Evolutionary conservation across 495 filamentous ascomycete species (phyloP).

Genomic region (Trypethelium eluteriae): DNA sequence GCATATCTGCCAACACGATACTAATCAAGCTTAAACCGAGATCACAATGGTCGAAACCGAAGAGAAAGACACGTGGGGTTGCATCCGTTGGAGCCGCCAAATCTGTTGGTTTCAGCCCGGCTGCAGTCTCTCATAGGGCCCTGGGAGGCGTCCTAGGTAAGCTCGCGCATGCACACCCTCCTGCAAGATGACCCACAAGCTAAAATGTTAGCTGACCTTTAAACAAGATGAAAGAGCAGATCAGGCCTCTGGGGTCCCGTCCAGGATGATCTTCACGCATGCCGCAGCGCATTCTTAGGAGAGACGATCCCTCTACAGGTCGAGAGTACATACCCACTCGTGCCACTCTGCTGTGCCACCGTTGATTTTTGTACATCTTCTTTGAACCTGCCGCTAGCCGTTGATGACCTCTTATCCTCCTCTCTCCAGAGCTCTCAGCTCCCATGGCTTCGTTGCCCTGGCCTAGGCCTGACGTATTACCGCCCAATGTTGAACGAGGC

Average conservation of each 20-base stretch:
- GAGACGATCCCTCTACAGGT: neutral
- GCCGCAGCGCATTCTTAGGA: neutral
- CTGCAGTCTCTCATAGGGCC: neutral
- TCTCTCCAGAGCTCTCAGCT: neutral
- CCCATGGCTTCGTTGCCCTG: neutral
- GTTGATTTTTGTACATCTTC: neutral
- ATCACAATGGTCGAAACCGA: neutral
- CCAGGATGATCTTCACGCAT: neutral
- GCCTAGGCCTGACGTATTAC: slow-evolving; percentile 13
- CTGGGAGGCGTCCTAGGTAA: neutral
- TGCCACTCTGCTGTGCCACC: neutral
- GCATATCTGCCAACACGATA: neutral
- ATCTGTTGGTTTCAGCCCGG: neutral
- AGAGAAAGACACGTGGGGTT: neutral
- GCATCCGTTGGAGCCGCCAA: neutral
- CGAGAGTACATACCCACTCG: neutral
- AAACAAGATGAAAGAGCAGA: neutral
- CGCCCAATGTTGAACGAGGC: slow-evolving; percentile 2
- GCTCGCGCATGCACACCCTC: neutral
- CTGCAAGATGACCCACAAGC: neutral
- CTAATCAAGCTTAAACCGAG: neutral
- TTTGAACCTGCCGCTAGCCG: neutral
- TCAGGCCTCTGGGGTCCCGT: neutral
- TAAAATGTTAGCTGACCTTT: too few relatives aligned
- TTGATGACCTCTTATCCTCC: neutral